Percentiles rank a stretch among this genome's conserved stretches.
These are phyloP conservation scores for Populus tremula DNA, from an alignment of 345 rosid species.

Conservation along the genomic window DNA sequence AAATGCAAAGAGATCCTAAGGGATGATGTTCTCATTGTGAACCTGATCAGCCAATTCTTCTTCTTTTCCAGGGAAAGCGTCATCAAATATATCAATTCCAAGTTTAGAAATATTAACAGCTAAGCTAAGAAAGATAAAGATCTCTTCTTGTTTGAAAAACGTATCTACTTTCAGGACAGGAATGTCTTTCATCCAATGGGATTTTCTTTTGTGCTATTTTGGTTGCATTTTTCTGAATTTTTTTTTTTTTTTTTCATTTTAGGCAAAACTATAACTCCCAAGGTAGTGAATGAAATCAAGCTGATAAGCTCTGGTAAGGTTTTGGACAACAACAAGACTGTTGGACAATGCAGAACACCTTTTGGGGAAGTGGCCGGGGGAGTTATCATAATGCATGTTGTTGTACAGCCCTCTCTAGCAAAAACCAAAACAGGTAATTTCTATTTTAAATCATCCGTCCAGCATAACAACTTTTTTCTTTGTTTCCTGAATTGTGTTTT, in stretches of 20 bases:
- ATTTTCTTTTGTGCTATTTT: background rate
- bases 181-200: background rate
- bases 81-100: background rate
- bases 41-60: background rate
- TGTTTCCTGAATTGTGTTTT: background rate
- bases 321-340: slow-evolving; percentile 77
- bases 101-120: background rate
- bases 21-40: background rate
- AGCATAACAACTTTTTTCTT: background rate
- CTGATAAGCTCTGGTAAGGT: slow-evolving; percentile 84
- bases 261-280: slow-evolving; percentile 78
- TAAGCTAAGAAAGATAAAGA: background rate
- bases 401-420: slow-evolving; percentile 74
- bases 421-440: slow-evolving; percentile 63
- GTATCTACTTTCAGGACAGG: background rate
- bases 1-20: background rate
- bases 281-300: slow-evolving; percentile 77
- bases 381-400: slow-evolving; percentile 73
- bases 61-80: background rate
- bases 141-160: background rate
- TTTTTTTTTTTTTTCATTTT: background rate
- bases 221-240: background rate
- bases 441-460: slow-evolving; percentile 1
- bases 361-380: slow-evolving; percentile 66
- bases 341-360: slow-evolving; percentile 80